Base-by-base conservation (phyloP, 2,329 filamentous ascomycete genomes). In the Fusarium sterilihyphosum region DNA sequence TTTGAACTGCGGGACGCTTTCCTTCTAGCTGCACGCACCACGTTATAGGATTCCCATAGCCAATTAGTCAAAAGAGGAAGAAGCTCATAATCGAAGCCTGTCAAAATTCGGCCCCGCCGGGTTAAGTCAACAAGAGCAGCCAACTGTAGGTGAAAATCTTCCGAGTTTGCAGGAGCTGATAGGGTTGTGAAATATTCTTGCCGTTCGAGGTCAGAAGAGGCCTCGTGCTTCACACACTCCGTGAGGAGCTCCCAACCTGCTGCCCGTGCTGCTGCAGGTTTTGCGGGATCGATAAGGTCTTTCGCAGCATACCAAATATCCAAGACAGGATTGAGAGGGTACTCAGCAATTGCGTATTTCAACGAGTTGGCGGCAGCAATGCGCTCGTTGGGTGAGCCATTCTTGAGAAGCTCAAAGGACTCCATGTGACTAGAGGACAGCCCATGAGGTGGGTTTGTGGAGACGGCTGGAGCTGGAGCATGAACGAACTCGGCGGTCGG, bases 141-240 rank as follows among this genome's bases (percentile, higher is more conserved):
- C n/a, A 93, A 87, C 79, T 92, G 91, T 10, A 92, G 82, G 78
- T 91, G 87, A 73, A 92, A 92, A 78, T 93, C 91, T 43, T 92
- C 89, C 2, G 87, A 84, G 70, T 88, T 86, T 35, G 87, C 87
- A 16, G 86, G 83, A 12, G 86, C 85, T 18, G 89, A 88, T 40
- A 93, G 83, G 1, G 90, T 90, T 73, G 88, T 85, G 76, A 92
- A 93, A 77, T 90, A 92, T 72, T 91, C 89, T 72, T 88, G 87
- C 54, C 92, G 88, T 80, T 93, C 91, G 37, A 92, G 85, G 73
- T 91, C 90, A n/a, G 90, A 91, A 11, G 90, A 89, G 11, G 88
- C 86, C 10, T 86, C 82, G 78, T 92, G 88, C 76, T 90, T 89
- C 65, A 90, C 90, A 77, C 91, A 93, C 77, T 91, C 90, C 33